These are phyloP conservation scores for Paspalum notatum DNA, from an alignment of 176 grass and related monocot species.

Conservation along the genomic window DNA sequence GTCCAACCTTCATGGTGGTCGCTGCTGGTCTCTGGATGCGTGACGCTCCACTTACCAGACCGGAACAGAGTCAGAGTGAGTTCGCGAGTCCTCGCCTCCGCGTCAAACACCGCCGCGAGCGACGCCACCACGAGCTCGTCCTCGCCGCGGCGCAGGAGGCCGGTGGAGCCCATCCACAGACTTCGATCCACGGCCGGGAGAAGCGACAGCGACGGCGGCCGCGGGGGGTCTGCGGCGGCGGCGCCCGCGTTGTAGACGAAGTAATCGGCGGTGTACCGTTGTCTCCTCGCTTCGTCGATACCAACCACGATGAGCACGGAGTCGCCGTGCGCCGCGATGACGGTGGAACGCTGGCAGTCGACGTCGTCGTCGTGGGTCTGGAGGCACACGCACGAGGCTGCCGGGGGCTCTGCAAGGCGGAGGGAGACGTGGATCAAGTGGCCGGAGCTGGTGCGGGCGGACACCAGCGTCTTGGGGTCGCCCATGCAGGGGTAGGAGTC, in stretches of 20 bases:
- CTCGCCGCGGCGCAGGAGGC: neutral
- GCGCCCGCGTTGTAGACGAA: neutral
- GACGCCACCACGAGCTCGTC: neutral
- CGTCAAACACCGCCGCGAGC: neutral
- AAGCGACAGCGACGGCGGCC: neutral
- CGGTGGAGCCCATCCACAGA: neutral
- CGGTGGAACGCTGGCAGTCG: too few relatives aligned
- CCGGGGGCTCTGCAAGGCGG: neutral
- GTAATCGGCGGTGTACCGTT: neutral
- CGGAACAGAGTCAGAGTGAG: neutral
- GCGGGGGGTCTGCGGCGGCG: neutral
- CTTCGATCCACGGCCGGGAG: neutral
- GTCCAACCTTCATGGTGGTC: neutral
- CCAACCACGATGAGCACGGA: neutral
- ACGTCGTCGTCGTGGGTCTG: neutral
- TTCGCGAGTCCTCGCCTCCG: too few relatives aligned
- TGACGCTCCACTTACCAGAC: neutral
- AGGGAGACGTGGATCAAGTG: neutral
- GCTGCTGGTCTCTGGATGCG: neutral
- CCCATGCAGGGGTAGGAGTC: neutral
- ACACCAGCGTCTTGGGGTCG: neutral
- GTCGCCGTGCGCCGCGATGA: neutral
- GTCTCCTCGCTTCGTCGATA: accelerated
- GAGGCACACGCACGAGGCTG: neutral
- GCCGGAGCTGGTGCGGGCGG: neutral